phyloP scores from a whole-genome alignment of 345 rosid genomes.

The Pseudoturritis turrita region DNA sequence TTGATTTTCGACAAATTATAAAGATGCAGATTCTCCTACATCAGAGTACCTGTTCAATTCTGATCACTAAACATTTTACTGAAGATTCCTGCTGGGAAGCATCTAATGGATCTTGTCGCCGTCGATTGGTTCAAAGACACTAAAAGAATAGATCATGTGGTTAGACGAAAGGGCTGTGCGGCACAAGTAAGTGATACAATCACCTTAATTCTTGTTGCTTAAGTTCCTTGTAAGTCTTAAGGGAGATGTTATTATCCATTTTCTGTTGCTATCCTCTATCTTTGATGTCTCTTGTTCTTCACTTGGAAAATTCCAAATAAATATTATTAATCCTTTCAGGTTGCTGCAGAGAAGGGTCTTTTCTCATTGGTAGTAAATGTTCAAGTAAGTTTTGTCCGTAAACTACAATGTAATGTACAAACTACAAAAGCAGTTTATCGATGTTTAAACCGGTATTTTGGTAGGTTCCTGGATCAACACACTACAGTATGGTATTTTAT shows the following conservation, averaged over 20 bases:
- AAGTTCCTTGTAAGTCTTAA: not conserved
- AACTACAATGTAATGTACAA: constrained; percentile 5
- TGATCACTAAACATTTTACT: constrained; percentile 26
- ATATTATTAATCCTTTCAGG: constrained; percentile 31
- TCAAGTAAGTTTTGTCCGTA: constrained; percentile 53
- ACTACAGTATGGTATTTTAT: constrained; percentile 96
- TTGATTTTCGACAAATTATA: not conserved
- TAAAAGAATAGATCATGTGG: constrained; percentile 96
- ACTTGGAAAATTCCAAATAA: not conserved
- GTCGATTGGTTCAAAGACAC: constrained; percentile 99
- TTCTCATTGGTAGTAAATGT: constrained; percentile 68
- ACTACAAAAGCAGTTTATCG: not conserved
- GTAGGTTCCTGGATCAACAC: constrained; percentile 96
- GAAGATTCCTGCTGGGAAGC: constrained; percentile 95
- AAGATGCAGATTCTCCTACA: not conserved
- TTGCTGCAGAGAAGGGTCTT: constrained; percentile 70
- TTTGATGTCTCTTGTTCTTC: not conserved
- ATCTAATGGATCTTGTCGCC: constrained; percentile 96
- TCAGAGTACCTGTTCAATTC: not conserved
- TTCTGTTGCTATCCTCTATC: not conserved
- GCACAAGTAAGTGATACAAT: constrained; percentile 62
- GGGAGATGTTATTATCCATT: not conserved
- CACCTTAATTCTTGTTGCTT: not conserved
- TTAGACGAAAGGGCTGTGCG: constrained; percentile 89
- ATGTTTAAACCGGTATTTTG: not conserved